Base-by-base conservation (phyloP, 305 asterid species). In the Andrographis paniculata region DNA sequence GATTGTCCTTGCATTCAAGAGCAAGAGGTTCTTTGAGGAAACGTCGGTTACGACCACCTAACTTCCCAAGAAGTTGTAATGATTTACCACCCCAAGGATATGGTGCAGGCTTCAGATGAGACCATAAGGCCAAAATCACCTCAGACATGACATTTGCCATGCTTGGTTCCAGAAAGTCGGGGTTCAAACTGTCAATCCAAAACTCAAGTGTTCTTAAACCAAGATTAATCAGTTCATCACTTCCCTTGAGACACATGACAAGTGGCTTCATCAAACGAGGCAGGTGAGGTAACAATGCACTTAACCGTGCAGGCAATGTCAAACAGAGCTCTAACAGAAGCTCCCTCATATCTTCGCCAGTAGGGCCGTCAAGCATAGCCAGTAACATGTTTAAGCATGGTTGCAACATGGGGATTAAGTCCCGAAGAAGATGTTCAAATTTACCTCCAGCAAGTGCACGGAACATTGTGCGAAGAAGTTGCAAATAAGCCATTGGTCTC, bases 121-220 rank as follows among this genome's bases (percentile, higher is more conserved):
- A 92, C 97, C 99, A 92, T 42, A 92, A 71, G 13, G 97, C 94
- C 69, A 87, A 73, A 77, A 92, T 92, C 71, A 92, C 97, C 75
- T 87, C 99, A 53, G 97, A 84, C 87, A 85, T 92, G 52, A 87
- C 97, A 73, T 84, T 92, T 50, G 99, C 99, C 99, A 92, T 92
- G 69, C 97, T 92, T 56, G 99, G 99, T 70, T 92, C 99, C 63
- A 92, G 65, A 66, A 92, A 92, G 68, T 92, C 99, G 63, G 99
- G 99, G 69, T 92, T 92, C 76, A 92, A 74, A 78, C 99, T 92
- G 68, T 92, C 99, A 62, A 92, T 87, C 99, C 99, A 92, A 79
- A 92, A 92, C 70, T 92, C 99, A 52, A 92, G 97, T 49, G 99
- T 92, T 72, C 97, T 84, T 61, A 92, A 71, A 71, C 99, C 94